A percentile compares a stretch with the other conserved stretches of the same genome.
Conservation (phyloP, 2,329 filamentous ascomycete species). For the Stromatinia cepivora region DNA sequence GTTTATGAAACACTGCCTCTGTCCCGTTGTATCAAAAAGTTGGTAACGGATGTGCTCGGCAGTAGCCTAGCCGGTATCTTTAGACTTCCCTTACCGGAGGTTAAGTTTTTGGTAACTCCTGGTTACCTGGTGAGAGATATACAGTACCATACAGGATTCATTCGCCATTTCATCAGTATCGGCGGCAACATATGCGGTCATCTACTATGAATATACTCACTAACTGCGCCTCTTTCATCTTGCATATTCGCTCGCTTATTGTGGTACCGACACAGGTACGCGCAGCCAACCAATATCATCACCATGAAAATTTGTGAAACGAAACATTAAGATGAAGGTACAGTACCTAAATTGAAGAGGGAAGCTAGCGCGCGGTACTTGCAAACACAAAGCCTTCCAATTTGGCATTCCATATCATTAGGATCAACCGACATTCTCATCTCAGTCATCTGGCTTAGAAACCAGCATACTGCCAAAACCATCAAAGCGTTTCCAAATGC, state of each 20-base stretch:
- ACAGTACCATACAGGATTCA: background rate
- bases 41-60: conserved; percentile 4
- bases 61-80: background rate
- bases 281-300: background rate
- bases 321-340: background rate
- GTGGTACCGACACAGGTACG: background rate
- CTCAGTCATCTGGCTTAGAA: background rate
- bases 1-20: conserved; percentile 14
- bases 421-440: background rate
- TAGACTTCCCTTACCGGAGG: background rate
- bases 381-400: background rate
- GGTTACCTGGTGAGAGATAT: background rate
- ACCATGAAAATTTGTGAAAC: conserved; percentile 8
- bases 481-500: conserved; percentile 8
- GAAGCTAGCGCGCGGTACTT: conserved; percentile 18
- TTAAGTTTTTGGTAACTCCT: background rate
- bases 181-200: background rate
- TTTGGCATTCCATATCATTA: background rate
- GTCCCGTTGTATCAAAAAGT: conserved; percentile 13
- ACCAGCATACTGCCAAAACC: background rate
- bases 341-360: background rate
- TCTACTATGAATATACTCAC: background rate
- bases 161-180: background rate
- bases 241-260: background rate
- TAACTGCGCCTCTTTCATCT: conserved; percentile 9